These are phyloP conservation scores for Sporormia fimetaria DNA, from an alignment of 495 filamentous ascomycete species.

Conservation along the genomic window DNA sequence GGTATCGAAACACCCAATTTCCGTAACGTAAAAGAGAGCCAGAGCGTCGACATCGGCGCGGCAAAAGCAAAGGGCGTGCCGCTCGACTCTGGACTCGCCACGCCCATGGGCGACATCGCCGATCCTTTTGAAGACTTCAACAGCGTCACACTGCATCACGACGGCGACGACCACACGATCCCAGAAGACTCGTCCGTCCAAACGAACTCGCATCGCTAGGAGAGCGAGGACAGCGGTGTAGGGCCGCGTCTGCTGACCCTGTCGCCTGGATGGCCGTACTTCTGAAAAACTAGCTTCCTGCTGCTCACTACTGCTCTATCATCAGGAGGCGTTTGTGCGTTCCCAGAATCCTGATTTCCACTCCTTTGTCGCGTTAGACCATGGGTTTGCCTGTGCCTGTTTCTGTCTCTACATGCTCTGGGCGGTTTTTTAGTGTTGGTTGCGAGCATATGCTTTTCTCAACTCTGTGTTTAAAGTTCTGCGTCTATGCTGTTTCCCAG, in stretches of 20 bases:
- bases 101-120: conserved; percentile 69
- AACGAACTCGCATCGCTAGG: conserved; percentile 7
- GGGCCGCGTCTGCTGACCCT: too few relatives aligned
- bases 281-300: not conserved
- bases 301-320: not conserved
- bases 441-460: too few relatives aligned
- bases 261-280: not conserved
- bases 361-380: conserved; percentile 5
- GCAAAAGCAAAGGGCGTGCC: conserved; percentile 57
- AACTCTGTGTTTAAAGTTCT: too few relatives aligned
- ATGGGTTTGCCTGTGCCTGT: not conserved
- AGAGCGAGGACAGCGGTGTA: not conserved
- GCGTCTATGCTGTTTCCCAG: too few relatives aligned
- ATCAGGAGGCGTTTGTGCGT: conserved; percentile 5
- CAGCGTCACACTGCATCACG: conserved; percentile 93
- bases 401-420: not conserved
- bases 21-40: conserved; percentile 92
- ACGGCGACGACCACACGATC: conserved; percentile 56
- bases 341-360: conserved; percentile 9
- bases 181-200: conserved; percentile 5
- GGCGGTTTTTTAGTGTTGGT: not conserved
- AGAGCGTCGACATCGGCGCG: conserved; percentile 82
- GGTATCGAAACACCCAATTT: conserved; percentile 94
- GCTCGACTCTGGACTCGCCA: conserved; percentile 71
- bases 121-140: conserved; percentile 99